These are phyloP conservation scores for Thuidium tamariscinum DNA, from an alignment of 225 moss, liverwort and hornwort genomes.

Conservation along the genomic window DNA sequence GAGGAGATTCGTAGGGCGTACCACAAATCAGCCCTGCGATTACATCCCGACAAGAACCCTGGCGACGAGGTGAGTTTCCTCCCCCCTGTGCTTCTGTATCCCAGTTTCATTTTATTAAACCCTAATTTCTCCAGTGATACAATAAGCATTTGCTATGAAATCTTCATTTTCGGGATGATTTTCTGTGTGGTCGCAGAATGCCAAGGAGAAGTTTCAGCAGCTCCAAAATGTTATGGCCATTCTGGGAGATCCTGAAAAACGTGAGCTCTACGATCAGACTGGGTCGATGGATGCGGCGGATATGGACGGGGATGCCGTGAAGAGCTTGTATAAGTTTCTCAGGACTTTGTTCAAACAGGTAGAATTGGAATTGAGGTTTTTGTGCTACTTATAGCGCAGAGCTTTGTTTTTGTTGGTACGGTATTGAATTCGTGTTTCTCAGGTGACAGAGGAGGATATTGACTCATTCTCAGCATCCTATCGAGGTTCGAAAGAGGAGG, in stretches of 20 bases:
- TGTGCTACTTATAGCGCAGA: neutral
- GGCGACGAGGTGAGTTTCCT: conserved; percentile 52
- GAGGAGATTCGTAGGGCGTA: conserved; percentile 89
- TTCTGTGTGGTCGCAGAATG: conserved; percentile 36
- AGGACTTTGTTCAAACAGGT: conserved; percentile 81
- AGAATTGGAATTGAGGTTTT: neutral
- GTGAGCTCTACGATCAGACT: conserved; percentile 79
- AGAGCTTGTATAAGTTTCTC: conserved; percentile 66
- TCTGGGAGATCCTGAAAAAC: conserved; percentile 78
- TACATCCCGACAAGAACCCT: conserved; percentile 94
- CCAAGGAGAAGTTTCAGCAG: conserved; percentile 96
- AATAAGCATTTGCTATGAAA: neutral
- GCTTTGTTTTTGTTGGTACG: neutral
- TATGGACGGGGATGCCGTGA: conserved; percentile 60
- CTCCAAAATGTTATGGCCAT: conserved; percentile 85
- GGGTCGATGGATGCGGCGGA: conserved; percentile 86
- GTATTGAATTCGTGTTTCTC: neutral
- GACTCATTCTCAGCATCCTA: conserved; percentile 63
- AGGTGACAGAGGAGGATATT: conserved; percentile 95
- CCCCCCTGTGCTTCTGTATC: too few species aligned
- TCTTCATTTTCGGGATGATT: neutral
- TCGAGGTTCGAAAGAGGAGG: conserved; percentile 74
- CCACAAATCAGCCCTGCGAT: conserved; percentile 77
- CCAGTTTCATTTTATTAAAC: neutral
- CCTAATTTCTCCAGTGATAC: neutral